Evolutionary conservation across 2,329 filamentous ascomycete species (phyloP).

Genomic region (Eutypella sp.): DNA sequence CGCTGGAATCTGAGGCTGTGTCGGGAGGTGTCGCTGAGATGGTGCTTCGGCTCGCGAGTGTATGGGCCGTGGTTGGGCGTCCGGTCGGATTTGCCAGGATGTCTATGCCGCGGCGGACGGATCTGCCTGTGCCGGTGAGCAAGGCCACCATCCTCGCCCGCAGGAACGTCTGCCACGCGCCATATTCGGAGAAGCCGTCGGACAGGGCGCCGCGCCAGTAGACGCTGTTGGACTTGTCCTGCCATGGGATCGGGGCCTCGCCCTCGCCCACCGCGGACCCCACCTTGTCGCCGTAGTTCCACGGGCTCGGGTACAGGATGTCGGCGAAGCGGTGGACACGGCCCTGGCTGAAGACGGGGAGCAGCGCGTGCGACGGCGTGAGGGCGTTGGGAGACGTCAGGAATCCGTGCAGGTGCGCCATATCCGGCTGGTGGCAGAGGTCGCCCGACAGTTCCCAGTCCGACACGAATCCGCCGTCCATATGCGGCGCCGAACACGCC

Average conservation of each 20-base stretch:
- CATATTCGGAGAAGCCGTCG: slow-evolving; percentile 41
- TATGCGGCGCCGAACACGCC: slow-evolving; percentile 32
- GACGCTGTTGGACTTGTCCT: slow-evolving; percentile 41
- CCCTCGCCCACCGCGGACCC: slow-evolving; percentile 35
- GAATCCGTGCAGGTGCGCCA: slow-evolving; percentile 48
- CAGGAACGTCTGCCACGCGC: slow-evolving; percentile 55
- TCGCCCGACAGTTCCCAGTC: slow-evolving; percentile 38
- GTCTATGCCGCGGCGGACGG: slow-evolving; percentile 3
- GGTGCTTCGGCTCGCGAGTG: no score
- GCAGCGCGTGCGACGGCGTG: slow-evolving; percentile 38
- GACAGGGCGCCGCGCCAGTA: slow-evolving; percentile 52
- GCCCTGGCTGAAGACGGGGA: slow-evolving; percentile 53
- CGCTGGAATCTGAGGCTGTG: background rate
- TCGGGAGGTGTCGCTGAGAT: no score
- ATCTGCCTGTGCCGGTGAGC: slow-evolving; percentile 31
- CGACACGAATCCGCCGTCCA: slow-evolving; percentile 33
- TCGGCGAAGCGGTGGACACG: slow-evolving; percentile 51
- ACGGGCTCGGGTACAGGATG: slow-evolving; percentile 39
- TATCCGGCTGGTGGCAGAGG: slow-evolving; percentile 44
- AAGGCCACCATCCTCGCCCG: slow-evolving; percentile 55
- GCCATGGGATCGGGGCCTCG: slow-evolving; percentile 38
- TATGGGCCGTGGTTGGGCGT: background rate
- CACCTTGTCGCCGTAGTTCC: slow-evolving; percentile 34
- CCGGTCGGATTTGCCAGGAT: slow-evolving; percentile 4
- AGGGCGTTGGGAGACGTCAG: slow-evolving; percentile 41